Percentiles rank a stretch among this genome's conserved stretches.
phyloP scores from a whole-genome alignment of 768 basidiomycete species.

The Tulasnella calospora region DNA sequence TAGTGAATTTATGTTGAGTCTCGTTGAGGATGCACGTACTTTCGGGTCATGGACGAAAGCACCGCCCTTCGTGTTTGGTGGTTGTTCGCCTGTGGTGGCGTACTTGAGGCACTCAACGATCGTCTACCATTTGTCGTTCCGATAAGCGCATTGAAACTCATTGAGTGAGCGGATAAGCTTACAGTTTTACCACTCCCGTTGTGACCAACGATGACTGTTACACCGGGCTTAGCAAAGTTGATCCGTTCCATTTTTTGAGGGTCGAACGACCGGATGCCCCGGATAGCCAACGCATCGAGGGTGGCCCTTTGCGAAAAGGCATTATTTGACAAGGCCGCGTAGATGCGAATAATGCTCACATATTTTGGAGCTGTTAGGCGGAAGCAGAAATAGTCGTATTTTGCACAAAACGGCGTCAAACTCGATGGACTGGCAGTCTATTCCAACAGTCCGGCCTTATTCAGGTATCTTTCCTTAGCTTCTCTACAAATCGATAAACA shows the following conservation, averaged over 20 bases:
- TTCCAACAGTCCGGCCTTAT: neutral
- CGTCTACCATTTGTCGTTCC: constrained; percentile 45
- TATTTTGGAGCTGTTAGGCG: neutral
- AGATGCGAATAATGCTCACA: neutral
- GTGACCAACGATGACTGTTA: constrained; percentile 97
- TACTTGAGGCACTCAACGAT: constrained; percentile 99
- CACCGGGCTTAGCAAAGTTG: constrained; percentile 86
- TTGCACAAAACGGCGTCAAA: neutral
- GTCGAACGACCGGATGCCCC: constrained; percentile 93
- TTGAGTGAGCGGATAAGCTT: constrained; percentile 24
- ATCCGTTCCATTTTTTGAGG: constrained; percentile 90
- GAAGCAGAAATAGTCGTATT: neutral
- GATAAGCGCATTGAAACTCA: neutral
- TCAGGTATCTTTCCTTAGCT: neutral
- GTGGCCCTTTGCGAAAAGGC: constrained; percentile 49
- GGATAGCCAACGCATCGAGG: constrained; percentile 88
- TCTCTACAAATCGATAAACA: neutral
- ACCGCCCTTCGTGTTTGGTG: constrained; percentile 95
- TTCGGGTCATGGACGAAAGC: constrained; percentile 98
- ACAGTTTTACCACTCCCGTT: constrained; percentile 97
- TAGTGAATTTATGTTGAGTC: neutral
- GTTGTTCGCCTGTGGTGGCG: constrained; percentile 95
- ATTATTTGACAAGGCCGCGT: neutral
- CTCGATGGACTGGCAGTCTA: neutral
- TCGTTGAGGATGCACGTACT: constrained; percentile 25